phyloP scores from a whole-genome alignment of 176 grass and related monocot genomes.

The Triticum turgidum region DNA sequence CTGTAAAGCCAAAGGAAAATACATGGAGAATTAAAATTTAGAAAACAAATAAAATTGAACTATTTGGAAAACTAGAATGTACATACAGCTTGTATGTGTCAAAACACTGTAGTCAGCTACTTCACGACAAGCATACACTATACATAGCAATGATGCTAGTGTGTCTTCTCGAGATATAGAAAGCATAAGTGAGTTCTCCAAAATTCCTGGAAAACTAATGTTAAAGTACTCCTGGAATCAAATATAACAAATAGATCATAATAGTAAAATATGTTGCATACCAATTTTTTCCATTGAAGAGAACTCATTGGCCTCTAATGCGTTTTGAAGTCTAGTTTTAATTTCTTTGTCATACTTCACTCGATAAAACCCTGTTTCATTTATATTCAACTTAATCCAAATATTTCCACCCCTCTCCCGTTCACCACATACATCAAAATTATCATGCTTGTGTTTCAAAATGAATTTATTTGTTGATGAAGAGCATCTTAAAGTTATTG shows the following conservation, averaged over 20 bases:
- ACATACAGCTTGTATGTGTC: constrained; percentile 55
- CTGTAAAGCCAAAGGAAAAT: constrained; percentile 31
- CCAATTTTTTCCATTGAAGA: constrained; percentile 77
- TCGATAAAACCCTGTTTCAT: constrained; percentile 86
- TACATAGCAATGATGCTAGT: constrained; percentile 55
- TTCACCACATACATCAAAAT: constrained; percentile 35
- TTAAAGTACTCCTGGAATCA: neutral
- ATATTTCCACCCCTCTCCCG: constrained; percentile 19
- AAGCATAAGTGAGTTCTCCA: constrained; percentile 66
- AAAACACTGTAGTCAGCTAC: constrained; percentile 64
- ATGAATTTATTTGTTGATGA: constrained; percentile 53
- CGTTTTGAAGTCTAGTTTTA: constrained; percentile 49
- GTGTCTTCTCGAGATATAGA: constrained; percentile 60
- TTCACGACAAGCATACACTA: constrained; percentile 56
- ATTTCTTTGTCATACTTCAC: constrained; percentile 79
- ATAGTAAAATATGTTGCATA: constrained; percentile 15
- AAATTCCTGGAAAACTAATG: constrained; percentile 51
- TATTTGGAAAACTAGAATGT: neutral
- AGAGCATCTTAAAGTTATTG: constrained; percentile 50
- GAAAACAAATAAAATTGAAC: neutral
- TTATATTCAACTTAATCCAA: constrained; percentile 71
- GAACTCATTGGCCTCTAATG: constrained; percentile 57
- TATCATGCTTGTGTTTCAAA: constrained; percentile 61
- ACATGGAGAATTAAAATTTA: neutral
- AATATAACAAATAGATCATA: neutral